Base-by-base conservation (phyloP, 2,329 filamentous ascomycete species). In the Aureobasidium namibiae region DNA sequence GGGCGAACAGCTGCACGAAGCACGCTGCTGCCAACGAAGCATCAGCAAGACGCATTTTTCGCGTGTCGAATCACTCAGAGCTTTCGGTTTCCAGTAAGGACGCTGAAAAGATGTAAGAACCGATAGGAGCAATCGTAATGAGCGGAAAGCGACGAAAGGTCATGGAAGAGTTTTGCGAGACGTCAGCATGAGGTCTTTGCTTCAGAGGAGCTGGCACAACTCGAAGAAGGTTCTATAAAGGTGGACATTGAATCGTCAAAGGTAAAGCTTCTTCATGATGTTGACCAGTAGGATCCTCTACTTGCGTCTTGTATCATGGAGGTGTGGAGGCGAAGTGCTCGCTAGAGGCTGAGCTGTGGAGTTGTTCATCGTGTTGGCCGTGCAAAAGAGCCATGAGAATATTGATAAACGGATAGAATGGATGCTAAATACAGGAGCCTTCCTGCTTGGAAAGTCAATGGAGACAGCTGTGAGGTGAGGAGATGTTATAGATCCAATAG, bases 1-100 rank as follows among this genome's bases (percentile, higher is more conserved):
- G 38, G n/a, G 26, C 36, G 24, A 42, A 41, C 50, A 54, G 24
- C 50, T 54, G 50, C 50, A 54, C 36, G n/a, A 54, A 9, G 50
- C 38, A 54, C 6, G 26, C 50, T 33, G 50, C 38, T 26, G 50
- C 50, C 16, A 54, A 21, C 7, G 50, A 42, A 26, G 34, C n/a
- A 31, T 41, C 33, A 42, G 50, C 36, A 9, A 42, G 23, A 42
- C 50, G 50, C 50, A 53, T 53, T 26, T 36, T 23, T 41, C 10
- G 36, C 26, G 10, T 53, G 5, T 9, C 11, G 7, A 31, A 21
- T 50, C 33, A 24, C 18, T 29, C 11, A n/a, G 8, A 5, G 13
- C 23, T 38, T 38, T 14, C n/a, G 5, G 16, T 38, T n/a, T n/a
- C 14, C 34, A 38, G 34, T n/a, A 38, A 7, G 5, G 34, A n/a